Evolutionary conservation across 768 basidiomycete species (phyloP), one percentile per base, ranked within the genome.

Genomic region (Mycena sanguinolenta): DNA sequence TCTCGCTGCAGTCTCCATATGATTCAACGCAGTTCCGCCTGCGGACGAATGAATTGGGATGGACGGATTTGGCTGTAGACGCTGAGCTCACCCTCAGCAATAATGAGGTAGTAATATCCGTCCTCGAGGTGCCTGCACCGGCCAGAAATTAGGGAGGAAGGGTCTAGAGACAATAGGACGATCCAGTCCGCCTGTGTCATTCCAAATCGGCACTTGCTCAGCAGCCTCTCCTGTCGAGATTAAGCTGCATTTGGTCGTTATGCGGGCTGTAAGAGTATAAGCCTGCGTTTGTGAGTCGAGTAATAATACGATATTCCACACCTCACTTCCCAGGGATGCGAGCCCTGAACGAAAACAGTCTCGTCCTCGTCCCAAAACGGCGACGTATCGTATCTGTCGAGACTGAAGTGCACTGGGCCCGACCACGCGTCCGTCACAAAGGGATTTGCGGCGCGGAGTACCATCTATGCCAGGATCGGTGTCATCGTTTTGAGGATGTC

Each of bases 101-200:
- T 77, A 69, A 82, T 66, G 13, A 84, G 76, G 75, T 84, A 84
- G 65, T 82, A 83, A 28, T 69, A 76, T 44, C 75, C 74, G 49
- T 77, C 79, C 72, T 70, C 76, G 44, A 74, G 77, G 76, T 21
- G 77, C 77, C 75, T 77, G 12, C 38, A 19, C 21, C 2, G 28
- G 0, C n/a, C 32, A 8, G 27, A 10, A 27, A 1, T 66, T 13
- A 55, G 30, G 17, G 34, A 30, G 42, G 8, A 50, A 50, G 34
- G n/a, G n/a, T n/a, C n/a, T n/a, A 34, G 10, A 10, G 32, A 34
- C 6, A 10, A 34, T 34, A 28, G 25, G 2, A 55, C 61, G 8
- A 42, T 74, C 76, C 42, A 70, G 25, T 25, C 76, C 76, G n/a
- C 76, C 77, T 1, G 76, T 78, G n/a, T 76, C 77, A n/a, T 74